These are phyloP conservation scores for Capsicum baccatum DNA, from an alignment of 257 asterid species.

Conservation along the genomic window DNA sequence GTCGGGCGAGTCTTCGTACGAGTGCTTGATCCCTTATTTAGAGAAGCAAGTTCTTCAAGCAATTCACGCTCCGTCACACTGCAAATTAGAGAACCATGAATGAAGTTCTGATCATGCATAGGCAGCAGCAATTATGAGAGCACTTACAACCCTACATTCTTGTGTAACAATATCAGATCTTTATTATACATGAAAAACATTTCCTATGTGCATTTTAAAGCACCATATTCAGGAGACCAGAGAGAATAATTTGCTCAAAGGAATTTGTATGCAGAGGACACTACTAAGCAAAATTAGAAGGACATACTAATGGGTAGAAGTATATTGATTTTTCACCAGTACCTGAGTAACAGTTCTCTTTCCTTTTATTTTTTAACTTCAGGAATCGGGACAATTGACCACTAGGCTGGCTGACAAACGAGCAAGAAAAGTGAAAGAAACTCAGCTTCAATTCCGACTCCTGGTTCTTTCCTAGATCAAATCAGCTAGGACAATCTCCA, in stretches of 20 bases:
- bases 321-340: neutral
- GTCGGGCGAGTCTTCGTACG: slow-evolving; percentile 68
- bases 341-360: neutral
- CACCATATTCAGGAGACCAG: neutral
- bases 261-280: slow-evolving; percentile 18
- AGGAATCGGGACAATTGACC: neutral
- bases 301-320: neutral
- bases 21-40: slow-evolving; percentile 55
- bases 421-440: neutral
- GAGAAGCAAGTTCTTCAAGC: slow-evolving; percentile 84
- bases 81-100: slow-evolving; percentile 30
- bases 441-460: neutral
- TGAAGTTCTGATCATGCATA: slow-evolving; percentile 11
- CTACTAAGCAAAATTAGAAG: slow-evolving; percentile 8
- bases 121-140: slow-evolving; percentile 15
- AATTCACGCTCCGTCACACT: slow-evolving; percentile 85
- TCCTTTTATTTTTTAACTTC: neutral
- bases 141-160: slow-evolving; percentile 18
- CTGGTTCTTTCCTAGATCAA: neutral
- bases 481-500: neutral
- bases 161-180: neutral
- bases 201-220: neutral
- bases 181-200: slow-evolving; percentile 1
- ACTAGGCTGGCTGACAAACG: neutral
- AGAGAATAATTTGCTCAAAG: neutral